Evolutionary conservation across 768 basidiomycete genomes (phyloP), one percentile per base, ranked within the genome.

Genomic region (Lyophyllum semitale): DNA sequence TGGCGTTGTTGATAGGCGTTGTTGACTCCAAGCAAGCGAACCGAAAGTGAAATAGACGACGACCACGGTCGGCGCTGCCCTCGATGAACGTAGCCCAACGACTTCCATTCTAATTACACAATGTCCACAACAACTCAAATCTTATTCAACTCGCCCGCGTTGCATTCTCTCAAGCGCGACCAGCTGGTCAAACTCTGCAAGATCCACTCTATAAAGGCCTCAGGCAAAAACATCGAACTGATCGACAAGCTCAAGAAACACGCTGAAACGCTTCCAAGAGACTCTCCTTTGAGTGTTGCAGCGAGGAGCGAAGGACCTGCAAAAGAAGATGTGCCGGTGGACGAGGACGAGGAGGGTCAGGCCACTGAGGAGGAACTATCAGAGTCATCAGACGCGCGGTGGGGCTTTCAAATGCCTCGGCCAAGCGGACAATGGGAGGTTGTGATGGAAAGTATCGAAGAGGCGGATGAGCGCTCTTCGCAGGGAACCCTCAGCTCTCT

Each of bases 181-280:
- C 91, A 94, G 65, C 88, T 93, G 40, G 79, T 91, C 50, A 90
- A 89, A 59, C 78, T 94, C 48, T 94, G 91, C 83, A 93, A 93
- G 69, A 81, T 86, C 27, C 89, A 94, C 67, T 77, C 83, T 0
- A 77, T 94, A 66, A 92, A 90, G 69, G 91, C 88, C 0, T 78
- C 80, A 17, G 91, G 92, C 18, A 93, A 93, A 80, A 93, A 87
- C 62, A 68, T 72, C 3, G 89, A 93, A 4, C 77, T 94, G 55
- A 79, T 94, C 59, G 77, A 84, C 33, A 81, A 82, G 48, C 77
- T 94, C 33, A 84, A 84, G 69, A 70, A 78, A 50, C 88, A 89
- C 65, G 89, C 91, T 5, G 71, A 74, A 51, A 79, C 77, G n/a
- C 73, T 91, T 12, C 84, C 87, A 1, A 76, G 72, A 25, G 83